Base-by-base conservation (phyloP, 192 early-diverging fungal species). In the Backusella parvicylindrica region DNA sequence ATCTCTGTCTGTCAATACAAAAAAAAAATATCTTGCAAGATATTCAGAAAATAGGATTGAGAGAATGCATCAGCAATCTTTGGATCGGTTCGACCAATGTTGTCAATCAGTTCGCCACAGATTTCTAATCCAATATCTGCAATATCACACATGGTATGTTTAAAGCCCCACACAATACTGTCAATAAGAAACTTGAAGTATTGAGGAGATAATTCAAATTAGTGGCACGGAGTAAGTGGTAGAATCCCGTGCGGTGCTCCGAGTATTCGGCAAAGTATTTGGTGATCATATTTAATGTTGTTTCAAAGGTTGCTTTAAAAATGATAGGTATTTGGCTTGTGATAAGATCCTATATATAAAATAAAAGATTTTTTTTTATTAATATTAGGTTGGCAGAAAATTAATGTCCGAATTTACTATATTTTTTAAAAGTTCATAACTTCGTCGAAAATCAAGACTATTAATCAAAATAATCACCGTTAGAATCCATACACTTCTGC, bases 231-330 rank as follows among this genome's bases (percentile, higher is more conserved):
- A 99, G 83, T 69, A 99, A 82, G 76, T 93, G 94, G 82, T 95
- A 99, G 81, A 99, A 97, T 11, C 93, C 94, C 71, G 92, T 88
- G 64, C 98, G 94, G 84, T 97, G 96, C 82, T 99, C 97, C 12
- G 98, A 97, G 82, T 91, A 97, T 77, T 97, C 96, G 26, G 95
- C 88, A 86, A 98, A 97, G 86, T 99, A 94, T 83, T 98, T 97
- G 89, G 95, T 99, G 84, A 99, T 99, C 98, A 99, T 99, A 85
- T 94, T 93, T 79, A 99, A 82, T 0, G 98, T 99, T 78, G 93
- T 92, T 80, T 97, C 95, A 76, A 99, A 99, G 47, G 98, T 94
- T 3, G 93, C 93, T 73, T 96, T 94, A 60, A 99, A 86, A 75
- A 99, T 94, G 31, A 86, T 78, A 13, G 93, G 90, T 65, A 99